Conservation (phyloP, 1,284 basidiomycete species). For the Kalmanozyma brasiliensis region DNA sequence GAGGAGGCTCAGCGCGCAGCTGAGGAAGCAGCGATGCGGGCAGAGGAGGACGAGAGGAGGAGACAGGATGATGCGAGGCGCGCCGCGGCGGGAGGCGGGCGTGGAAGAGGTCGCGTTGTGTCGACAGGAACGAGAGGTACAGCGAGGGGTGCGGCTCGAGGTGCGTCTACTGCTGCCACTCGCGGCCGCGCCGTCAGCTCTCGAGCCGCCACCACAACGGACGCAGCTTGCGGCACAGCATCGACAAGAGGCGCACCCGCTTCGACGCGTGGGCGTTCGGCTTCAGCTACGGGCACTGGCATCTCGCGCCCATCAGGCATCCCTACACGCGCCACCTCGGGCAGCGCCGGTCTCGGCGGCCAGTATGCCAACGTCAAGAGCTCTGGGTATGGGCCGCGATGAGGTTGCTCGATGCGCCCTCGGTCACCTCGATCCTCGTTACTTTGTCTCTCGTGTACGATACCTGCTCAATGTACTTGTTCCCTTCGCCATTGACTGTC, state of each 20-base stretch:
- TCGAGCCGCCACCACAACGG: conserved; percentile 9
- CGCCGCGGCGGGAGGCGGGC: conserved; percentile 5
- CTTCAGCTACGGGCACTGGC: conserved; percentile 12
- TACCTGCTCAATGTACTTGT: conserved; percentile 14
- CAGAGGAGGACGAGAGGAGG: conserved; percentile 23
- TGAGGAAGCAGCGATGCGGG: conserved; percentile 13
- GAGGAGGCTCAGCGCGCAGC: conserved; percentile 29
- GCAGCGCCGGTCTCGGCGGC: conserved; percentile 48
- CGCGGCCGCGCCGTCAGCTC: conserved; percentile 20
- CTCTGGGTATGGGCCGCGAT: conserved; percentile 50
- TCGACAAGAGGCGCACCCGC: conserved; percentile 14
- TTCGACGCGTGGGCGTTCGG: conserved; percentile 21
- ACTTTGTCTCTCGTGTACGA: not conserved
- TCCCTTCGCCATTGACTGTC: too few relatives aligned
- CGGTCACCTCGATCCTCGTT: not conserved
- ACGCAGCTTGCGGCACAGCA: conserved; percentile 3
- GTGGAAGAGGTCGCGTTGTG: conserved; percentile 20
- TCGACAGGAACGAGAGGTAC: conserved; percentile 21
- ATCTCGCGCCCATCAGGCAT: conserved; percentile 30
- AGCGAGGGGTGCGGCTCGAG: conserved; percentile 11
- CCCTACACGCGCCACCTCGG: conserved; percentile 31
- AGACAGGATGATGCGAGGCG: conserved; percentile 17
- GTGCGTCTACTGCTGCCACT: conserved; percentile 14
- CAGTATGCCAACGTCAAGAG: conserved; percentile 55
- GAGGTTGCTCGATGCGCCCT: not conserved